Evolutionary conservation across 1,139 yeast genomes (phyloP), one percentile per base, ranked within the genome.

Genomic region (Yamadazyma triangularis): DNA sequence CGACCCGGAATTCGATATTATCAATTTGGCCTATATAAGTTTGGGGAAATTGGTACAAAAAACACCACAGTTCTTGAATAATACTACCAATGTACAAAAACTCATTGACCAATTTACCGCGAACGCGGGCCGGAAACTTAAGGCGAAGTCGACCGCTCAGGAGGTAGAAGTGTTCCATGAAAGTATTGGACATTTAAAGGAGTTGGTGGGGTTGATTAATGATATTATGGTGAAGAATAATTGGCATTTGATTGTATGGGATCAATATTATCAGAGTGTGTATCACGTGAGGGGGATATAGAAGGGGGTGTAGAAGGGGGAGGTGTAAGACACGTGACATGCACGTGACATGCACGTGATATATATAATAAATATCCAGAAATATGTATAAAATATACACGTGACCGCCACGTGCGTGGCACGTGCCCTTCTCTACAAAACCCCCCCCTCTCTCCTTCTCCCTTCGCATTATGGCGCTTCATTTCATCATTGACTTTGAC

Each of bases 401-500:
- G n/a, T n/a, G n/a, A n/a, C n/a, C n/a, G n/a, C n/a, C n/a, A n/a
- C n/a, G n/a, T n/a, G n/a, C n/a, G n/a, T n/a, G n/a, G n/a, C n/a
- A n/a, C n/a, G n/a, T n/a, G n/a, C n/a, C n/a, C n/a, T n/a, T n/a
- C n/a, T n/a, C n/a, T n/a, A n/a, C n/a, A n/a, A n/a, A n/a, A n/a
- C n/a, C n/a, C n/a, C n/a, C n/a, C n/a, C n/a, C n/a, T n/a, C n/a
- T n/a, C n/a, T n/a, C n/a, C n/a, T n/a, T n/a, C n/a, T n/a, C n/a
- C n/a, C n/a, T n/a, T n/a, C n/a, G n/a, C n/a, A n/a, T n/a, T n/a
- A n/a, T n/a, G n/a, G n/a, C n/a, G n/a, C n/a, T n/a, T n/a, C n/a
- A n/a, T 11, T 13, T 32, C 13, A 44, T 75, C 12, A 60, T 75
- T 1, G 91, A 82, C 47, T 82, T 85, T 80, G 91, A 82, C 48